A percentile compares a stretch with the other conserved stretches of the same genome.
Conservation (phyloP, 495 filamentous ascomycete genomes). For the Hyaloscypha variabilis region DNA sequence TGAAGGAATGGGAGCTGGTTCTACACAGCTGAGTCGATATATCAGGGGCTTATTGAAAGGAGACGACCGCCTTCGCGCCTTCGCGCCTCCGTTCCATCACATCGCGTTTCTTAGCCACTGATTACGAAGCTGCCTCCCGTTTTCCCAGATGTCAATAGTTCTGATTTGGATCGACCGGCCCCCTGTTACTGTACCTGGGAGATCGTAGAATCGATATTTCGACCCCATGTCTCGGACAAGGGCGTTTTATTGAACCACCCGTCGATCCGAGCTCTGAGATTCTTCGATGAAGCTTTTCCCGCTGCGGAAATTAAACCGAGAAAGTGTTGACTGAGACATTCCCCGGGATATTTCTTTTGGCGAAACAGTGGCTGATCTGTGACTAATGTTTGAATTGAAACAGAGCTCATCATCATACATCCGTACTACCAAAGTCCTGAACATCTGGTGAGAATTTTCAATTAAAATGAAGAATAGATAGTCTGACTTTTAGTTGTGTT, state of each 20-base stretch:
- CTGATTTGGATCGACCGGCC: background rate
- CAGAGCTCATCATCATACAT: background rate
- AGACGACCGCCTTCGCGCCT: background rate
- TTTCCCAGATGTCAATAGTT: background rate
- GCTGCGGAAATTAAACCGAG: background rate
- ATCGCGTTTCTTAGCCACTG: background rate
- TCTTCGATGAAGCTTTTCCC: background rate
- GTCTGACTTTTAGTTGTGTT: background rate
- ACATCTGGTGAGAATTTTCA: no score
- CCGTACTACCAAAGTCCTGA: no score
- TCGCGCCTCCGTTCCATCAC: background rate
- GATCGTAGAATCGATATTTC: background rate
- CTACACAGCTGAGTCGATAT: background rate
- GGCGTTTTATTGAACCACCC: background rate
- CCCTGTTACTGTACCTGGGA: background rate
- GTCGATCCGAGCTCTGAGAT: background rate
- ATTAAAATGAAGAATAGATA: no score
- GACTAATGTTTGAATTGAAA: background rate
- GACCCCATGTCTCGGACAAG: background rate
- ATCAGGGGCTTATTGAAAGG: background rate
- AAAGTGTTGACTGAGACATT: background rate
- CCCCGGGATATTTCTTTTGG: background rate
- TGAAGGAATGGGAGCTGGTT: background rate
- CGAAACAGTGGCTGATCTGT: background rate
- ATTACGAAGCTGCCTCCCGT: background rate